Base-by-base conservation (phyloP, 2,329 filamentous ascomycete species). In the Taxawa tesnikishii region DNA sequence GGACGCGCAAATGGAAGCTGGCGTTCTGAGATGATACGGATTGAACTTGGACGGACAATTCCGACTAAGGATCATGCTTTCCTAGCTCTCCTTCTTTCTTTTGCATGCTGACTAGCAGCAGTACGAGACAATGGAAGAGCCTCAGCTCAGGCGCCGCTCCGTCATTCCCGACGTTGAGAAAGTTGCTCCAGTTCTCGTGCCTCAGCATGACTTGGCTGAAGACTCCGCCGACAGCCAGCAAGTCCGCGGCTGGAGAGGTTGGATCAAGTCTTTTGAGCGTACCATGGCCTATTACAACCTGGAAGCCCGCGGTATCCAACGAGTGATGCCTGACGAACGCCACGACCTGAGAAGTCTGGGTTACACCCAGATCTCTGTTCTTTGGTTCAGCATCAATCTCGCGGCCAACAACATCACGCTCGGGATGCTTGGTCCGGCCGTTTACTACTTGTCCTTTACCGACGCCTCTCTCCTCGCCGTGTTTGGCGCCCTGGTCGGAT, bases 321-420 rank as follows among this genome's bases (percentile, higher is more conserved):
- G 72, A 14, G 72, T 76, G 2, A 58, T 65, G 31, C 55, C 62
- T 1, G 50, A 67, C 32, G 68, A 75, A 43, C 65, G 71, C 12
- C 66, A 72, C 41, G 60, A 62, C 29, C 46, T 69, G 31, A 56
- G 58, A 16, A 38, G 36, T 19, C 41, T 69, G n/a, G 65, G 67
- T 18, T 72, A 72, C 45, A 53, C 65, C 23, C 70, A 75, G 47
- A 63, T 70, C 14, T 64, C 63, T 12, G 50, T 73, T 28, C 53
- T 78, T 29, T 78, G 73, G 73, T 64, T 75, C 38, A 71, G 67
- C 7, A 66, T 75, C 48, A 77, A 78, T 43, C 55, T 76, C 7
- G 68, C 70, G 3, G 68, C 73, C 15, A 75, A 76, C 51, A 76
- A 77, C 41, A 66, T 77, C 27, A 74, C 71, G 0, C 57, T 77